phyloP scores from a whole-genome alignment of 345 rosid genomes.

The Bretschneidera sinensis region DNA sequence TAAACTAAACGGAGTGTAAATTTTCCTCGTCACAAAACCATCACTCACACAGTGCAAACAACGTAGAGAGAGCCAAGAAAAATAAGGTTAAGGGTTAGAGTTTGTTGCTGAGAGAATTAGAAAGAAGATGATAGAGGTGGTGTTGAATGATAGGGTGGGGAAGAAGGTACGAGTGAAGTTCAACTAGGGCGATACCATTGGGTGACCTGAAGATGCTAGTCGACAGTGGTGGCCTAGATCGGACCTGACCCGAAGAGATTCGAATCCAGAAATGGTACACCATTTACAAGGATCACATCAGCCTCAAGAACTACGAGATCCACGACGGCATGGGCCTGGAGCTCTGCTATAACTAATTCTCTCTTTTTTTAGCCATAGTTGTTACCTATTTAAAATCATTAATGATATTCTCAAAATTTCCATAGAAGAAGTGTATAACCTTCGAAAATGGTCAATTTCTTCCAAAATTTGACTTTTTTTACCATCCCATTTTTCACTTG shows the following conservation, averaged over 20 bases:
- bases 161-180: constrained; percentile 61
- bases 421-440: no score
- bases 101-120: background rate
- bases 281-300: constrained; percentile 51
- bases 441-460: no score
- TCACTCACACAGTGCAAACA: no score
- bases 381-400: no score
- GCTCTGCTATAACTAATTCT: constrained; percentile 41
- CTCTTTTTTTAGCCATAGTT: no score
- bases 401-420: no score
- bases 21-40: no score
- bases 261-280: constrained; percentile 58
- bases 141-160: constrained; percentile 49
- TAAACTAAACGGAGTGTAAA: no score
- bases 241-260: constrained; percentile 48
- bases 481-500: no score
- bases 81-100: no score
- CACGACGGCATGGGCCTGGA: constrained; percentile 63
- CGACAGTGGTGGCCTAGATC: constrained; percentile 52
- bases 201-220: constrained; percentile 53
- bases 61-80: no score
- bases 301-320: constrained; percentile 51
- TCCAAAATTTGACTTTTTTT: no score
- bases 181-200: constrained; percentile 55
- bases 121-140: constrained; percentile 44